Base-by-base conservation (phyloP, 495 filamentous ascomycete species). In the Clohesyomyces aquaticus region DNA sequence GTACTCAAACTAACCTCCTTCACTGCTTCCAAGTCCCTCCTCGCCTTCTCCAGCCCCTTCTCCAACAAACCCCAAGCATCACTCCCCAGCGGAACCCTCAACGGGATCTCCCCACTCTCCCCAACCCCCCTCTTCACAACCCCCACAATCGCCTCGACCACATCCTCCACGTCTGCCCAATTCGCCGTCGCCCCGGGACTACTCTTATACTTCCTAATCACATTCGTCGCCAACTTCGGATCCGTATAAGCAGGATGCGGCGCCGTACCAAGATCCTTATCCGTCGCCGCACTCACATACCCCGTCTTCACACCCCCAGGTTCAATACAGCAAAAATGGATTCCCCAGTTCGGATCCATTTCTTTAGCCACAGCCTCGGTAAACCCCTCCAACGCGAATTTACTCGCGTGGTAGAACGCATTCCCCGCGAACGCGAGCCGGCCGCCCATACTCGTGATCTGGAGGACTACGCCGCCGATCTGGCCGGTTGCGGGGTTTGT, bases 391-490 rank as follows among this genome's bases (percentile, higher is more conserved):
- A 66, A 29, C 6, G 63, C 63, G 51, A 66, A 66, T 23, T 66
- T 66, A 2, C 74, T 75, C 0, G 83, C 81, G 69, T 82, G 80
- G 59, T 85, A 86, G 59, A 80, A 83, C 0, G 80, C 72, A 56
- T 76, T 66, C 0, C 77, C 79, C 0, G 81, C 78, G 10, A 77
- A 77, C 3, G 76, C 80, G 1, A 75, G 26, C 32, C 72, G 75
- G 3, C 84, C 85, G 2, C 80, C 82, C 62, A 86, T 75, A 1
- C 78, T 81, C 10, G 78, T 79, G 12, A 87, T 66, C 57, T 87
- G 81, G 10, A 83, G 32, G 19, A 86, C 75, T 9, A 82, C 72
- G 3, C 82, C 85, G 21, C 83, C 83, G 12, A 25, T 67, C 68
- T 19, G 72, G 71, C 11, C 73, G 6, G 21, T 67, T 28, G 62